Evolutionary conservation across 2,329 filamentous ascomycete species (phyloP), one percentile per base, ranked within the genome.

Genomic region (Ciborinia camelliae): DNA sequence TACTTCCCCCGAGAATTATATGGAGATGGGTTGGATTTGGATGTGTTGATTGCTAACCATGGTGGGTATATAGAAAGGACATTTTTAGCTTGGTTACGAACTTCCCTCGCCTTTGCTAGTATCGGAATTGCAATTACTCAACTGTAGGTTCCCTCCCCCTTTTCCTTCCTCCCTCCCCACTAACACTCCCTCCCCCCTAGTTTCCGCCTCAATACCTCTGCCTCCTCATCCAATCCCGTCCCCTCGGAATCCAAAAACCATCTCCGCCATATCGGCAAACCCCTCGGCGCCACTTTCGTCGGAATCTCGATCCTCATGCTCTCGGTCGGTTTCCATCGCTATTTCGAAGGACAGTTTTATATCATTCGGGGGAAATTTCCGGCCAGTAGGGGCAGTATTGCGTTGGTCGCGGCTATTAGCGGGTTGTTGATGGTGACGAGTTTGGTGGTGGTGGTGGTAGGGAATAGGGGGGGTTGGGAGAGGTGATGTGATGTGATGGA

Each of bases 71-170:
- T 70, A 92, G 91, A 95, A 77, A 84, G 91, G 26, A 95, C 91
- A 0, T 95, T 94, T 76, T 84, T 95, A 39, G 91, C 91, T 63
- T 95, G 91, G 91, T 82, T 95, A 51, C 85, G 91, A 61, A 95
- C 91, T 3, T 92, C 89, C 2, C 83, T 95, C 43, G 87, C 89
- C 30, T 95, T 95, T 73, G 90, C 90, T 14, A 90, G 85, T 41
- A 94, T 95, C 70, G 91, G 91, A 65, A 90, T 95, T 66, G 91
- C 90, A 51, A 84, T 95, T 48, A 94, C 91, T 1, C 91, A 95
- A 75, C 85, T 95, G 67, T 70, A 71, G 20, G 64, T 65, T 15
- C 5, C 41, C n/a, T 30, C 30, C 23, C 32, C 8, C 23, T 23
- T 55, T 20, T 32, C 20, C 23, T n/a, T n/a, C 37, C 18, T 9